Base-by-base conservation (phyloP, 495 filamentous ascomycete genomes). In the Penicillium bialowiezense region DNA sequence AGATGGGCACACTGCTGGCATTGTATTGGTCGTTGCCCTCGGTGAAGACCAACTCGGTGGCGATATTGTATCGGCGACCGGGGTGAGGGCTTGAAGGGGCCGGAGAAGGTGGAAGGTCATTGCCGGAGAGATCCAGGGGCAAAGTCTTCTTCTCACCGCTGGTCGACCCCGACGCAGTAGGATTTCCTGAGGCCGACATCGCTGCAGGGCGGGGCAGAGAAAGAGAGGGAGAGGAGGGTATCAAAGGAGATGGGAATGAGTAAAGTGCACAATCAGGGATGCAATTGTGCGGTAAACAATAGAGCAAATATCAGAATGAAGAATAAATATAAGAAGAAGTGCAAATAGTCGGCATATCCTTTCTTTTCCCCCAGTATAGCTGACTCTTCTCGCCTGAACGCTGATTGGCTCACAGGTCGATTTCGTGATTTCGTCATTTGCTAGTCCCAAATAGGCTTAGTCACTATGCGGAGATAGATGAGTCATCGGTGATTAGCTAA, bases 1-100 rank as follows among this genome's bases (percentile, higher is more conserved):
- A 98, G 62, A 98, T 97, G 34, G 93, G 93, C 58, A 93, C 87
- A 63, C 89, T 95, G 57, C 88, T 93, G 36, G 93, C 81, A 67
- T 92, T 91, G 72, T 97, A 96, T 71, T 98, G 93, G 68, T 98
- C 93, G 66, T 81, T 90, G 65, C 88, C 79, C 51, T 98, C 93
- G 32, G 92, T 97, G 64, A 91, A 97, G 26, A 98, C 95, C 48
- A 98, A 75, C 68, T 97, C 93, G 7, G 93, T 98, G 33, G 91
- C 91, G 50, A 97, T 80, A 39, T 91, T 90, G 69, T 97, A 98
- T 50, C 85, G 83, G 52, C 86, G 79, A 28, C 91, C 91, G 59
- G 81, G 83, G 59, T 83, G 82, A 15, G 93, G 93, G 58, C 85
- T 95, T 17, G 93, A 97, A 18, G 93, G 93, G 13, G 93, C 89